Conservation (phyloP, 176 grass and related monocot species). For the Zizania latifolia region DNA sequence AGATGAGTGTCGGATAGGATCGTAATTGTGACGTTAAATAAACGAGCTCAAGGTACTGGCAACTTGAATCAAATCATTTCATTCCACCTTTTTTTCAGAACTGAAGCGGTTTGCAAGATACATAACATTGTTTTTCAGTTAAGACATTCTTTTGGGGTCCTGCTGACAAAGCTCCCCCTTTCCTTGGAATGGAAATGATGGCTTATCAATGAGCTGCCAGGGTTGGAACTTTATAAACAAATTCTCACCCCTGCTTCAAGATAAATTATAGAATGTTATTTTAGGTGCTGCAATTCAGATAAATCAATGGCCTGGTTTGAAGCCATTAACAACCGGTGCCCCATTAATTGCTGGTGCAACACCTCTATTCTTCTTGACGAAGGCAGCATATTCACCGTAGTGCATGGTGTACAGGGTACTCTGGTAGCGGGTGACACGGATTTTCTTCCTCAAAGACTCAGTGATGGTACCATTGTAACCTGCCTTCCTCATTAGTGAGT, state of each 20-base stretch:
- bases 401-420: conserved; percentile 90
- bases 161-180: not conserved
- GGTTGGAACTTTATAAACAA: conserved; percentile 27
- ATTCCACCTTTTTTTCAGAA: conserved; percentile 19
- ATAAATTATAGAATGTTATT: conserved; percentile 37
- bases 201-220: conserved; percentile 33
- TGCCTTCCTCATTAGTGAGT: conserved; percentile 92
- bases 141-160: not conserved
- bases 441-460: conserved; percentile 69
- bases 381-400: conserved; percentile 71
- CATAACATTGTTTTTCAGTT: conserved; percentile 12
- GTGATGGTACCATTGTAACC: conserved; percentile 74
- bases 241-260: conserved; percentile 33
- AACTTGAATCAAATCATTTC: not conserved
- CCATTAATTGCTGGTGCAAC: conserved; percentile 31
- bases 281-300: conserved; percentile 6
- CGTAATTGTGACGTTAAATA: not conserved
- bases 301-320: conserved; percentile 66
- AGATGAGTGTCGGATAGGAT: not conserved
- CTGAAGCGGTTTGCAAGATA: conserved; percentile 20
- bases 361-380: conserved; percentile 80
- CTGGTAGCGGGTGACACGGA: conserved; percentile 78
- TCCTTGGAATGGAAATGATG: conserved; percentile 32
- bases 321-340: conserved; percentile 51
- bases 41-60: not conserved